Base-by-base conservation (phyloP, 148 eudicot species). In the Amaranthus hypochondriacus region DNA sequence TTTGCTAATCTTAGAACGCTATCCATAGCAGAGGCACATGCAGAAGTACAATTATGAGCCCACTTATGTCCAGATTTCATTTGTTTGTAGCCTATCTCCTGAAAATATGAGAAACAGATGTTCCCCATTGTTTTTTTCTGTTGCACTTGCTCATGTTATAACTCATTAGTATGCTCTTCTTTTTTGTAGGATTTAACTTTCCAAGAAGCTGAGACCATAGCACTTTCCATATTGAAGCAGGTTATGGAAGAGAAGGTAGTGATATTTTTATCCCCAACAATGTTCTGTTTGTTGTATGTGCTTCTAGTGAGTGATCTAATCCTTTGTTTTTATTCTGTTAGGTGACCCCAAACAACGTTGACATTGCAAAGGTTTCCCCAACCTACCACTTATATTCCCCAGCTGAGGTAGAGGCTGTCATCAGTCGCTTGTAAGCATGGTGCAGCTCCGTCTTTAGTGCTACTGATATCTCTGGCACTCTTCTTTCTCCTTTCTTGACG, bases 241-340 rank as follows among this genome's bases (percentile, higher is more conserved):
- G 99, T 96, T 59, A 96, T 96, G 99, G 99, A 96, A 76, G 97
- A 96, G 75, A 96, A 96, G 95, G 99, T 92, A 82, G 63, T 42
- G 6, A 42, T 7, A 43, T 28, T 64, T 42, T 28, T 48, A 15
- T 68, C n/a, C 15, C 12, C 59, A 65, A 49, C n/a, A 7, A 62
- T 5, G n/a, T 64, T 51, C 28, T 59, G 59, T 4, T 28, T 52
- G 44, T 54, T 7, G 62, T 7, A 55, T 61, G 46, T 69, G 46
- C 48, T 48, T 6, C 6, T 10, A 8, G 48, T 74, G 46, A 48
- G 49, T 76, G 48, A 43, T 63, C 50, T 18, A 58, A 59, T 49
- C 42, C 4, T 55, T 48, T 54, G 58, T 68, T 62, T 73, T 12
- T 76, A 48, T 39, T 71, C 76, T 60, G 53, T 67, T 86, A 95